A percentile compares a stretch with the other conserved stretches of the same genome.
phyloP scores from a whole-genome alignment of 768 basidiomycete genomes.

The Hygrophorus pudorinus region DNA sequence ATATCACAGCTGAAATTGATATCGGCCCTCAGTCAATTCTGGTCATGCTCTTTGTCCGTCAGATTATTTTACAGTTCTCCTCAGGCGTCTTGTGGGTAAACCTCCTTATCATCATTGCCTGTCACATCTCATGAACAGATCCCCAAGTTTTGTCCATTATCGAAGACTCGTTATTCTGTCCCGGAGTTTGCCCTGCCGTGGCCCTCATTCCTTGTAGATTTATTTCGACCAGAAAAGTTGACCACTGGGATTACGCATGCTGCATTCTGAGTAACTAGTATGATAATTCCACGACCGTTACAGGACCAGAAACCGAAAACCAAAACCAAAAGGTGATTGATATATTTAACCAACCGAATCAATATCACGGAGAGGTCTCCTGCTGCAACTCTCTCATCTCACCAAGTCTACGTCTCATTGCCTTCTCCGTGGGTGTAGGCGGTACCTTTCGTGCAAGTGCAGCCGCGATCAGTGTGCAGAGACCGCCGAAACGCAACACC shows the following conservation, averaged over 20 bases:
- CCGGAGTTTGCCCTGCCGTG: slow-evolving; percentile 21
- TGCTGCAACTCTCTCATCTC: slow-evolving; percentile 70
- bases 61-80: slow-evolving; percentile 35
- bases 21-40: background rate
- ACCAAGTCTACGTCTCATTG: slow-evolving; percentile 73
- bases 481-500: slow-evolving; percentile 87
- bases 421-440: slow-evolving; percentile 84
- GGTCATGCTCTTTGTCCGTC: slow-evolving; percentile 26
- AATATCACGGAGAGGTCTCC: slow-evolving; percentile 37
- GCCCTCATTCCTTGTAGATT: slow-evolving; percentile 43
- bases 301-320: slow-evolving; percentile 6
- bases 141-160: slow-evolving; percentile 15
- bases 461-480: slow-evolving; percentile 78
- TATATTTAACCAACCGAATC: background rate
- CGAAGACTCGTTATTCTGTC: slow-evolving; percentile 19
- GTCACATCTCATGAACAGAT: background rate
- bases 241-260: slow-evolving; percentile 50
- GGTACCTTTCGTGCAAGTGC: slow-evolving; percentile 72
- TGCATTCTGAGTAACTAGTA: slow-evolving; percentile 27
- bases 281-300: slow-evolving; percentile 7
- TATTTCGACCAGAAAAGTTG: slow-evolving; percentile 30
- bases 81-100: slow-evolving; percentile 19
- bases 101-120: background rate
- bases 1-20: background rate
- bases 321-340: background rate